Evolutionary conservation across 139 green algal genomes (phyloP).

Genomic region (Astrephomene gubernaculifera): DNA sequence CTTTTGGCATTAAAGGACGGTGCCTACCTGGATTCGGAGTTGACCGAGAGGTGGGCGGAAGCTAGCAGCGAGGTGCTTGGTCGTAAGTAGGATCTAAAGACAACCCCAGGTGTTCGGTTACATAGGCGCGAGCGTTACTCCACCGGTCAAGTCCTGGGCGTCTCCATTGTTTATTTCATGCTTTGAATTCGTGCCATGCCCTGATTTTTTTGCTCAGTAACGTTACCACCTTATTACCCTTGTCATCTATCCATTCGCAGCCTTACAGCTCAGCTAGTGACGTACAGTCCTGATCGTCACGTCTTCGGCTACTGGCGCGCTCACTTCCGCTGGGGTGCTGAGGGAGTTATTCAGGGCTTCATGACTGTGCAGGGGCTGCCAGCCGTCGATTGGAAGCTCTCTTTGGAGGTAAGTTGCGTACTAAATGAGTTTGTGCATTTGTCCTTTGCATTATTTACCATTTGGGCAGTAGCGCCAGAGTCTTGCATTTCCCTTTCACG

Average conservation of each 20-base stretch:
- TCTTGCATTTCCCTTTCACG: neutral
- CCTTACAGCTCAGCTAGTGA: constrained; percentile 24
- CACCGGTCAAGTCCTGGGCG: neutral
- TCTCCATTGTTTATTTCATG: too few relatives aligned
- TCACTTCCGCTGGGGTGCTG: neutral
- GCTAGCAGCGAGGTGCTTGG: neutral
- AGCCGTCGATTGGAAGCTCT: constrained; percentile 14
- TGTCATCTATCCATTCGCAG: neutral
- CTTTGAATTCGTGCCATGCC: too few relatives aligned
- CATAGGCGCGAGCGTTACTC: neutral
- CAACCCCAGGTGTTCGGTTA: neutral
- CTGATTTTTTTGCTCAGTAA: too few relatives aligned
- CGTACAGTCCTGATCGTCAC: constrained; percentile 17
- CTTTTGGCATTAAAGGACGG: constrained; percentile 4
- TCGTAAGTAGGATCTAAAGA: neutral
- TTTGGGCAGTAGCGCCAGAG: neutral
- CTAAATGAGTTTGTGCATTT: too few relatives aligned
- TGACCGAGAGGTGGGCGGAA: constrained; percentile 2
- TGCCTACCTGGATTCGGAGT: constrained; percentile 1
- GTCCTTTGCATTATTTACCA: neutral
- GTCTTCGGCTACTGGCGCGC: constrained; percentile 18
- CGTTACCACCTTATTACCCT: neutral
- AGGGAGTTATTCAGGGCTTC: neutral
- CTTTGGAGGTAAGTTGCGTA: neutral
- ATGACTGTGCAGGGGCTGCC: neutral